These are phyloP conservation scores for Cryptococcus depauperatus DNA, from an alignment of 1,284 basidiomycete genomes.

Conservation along the genomic window DNA sequence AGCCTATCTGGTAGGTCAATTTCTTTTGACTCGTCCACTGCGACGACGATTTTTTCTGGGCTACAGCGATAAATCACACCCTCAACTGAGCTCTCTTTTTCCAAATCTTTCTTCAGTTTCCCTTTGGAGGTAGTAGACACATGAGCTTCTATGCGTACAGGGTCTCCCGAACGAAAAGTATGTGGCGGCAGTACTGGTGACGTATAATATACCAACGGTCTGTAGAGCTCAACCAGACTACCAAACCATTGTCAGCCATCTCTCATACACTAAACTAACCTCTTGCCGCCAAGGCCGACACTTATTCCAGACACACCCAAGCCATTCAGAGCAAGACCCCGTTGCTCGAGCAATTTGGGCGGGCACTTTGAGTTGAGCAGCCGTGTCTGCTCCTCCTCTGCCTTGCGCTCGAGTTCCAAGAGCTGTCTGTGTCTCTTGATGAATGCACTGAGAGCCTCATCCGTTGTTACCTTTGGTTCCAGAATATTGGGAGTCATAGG, in stretches of 20 bases:
- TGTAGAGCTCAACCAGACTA: slow-evolving; percentile 76
- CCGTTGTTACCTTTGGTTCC: slow-evolving; percentile 15
- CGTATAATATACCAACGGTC: slow-evolving; percentile 70
- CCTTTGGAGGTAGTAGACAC: slow-evolving; percentile 30
- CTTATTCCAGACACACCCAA: slow-evolving; percentile 62
- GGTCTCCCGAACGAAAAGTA: slow-evolving; percentile 71
- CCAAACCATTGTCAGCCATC: neutral
- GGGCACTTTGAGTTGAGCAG: slow-evolving; percentile 75
- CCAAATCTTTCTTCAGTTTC: slow-evolving; percentile 35
- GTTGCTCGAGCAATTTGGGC: slow-evolving; percentile 74
- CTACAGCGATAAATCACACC: slow-evolving; percentile 74
- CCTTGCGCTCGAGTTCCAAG: slow-evolving; percentile 63
- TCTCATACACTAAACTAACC: slow-evolving; percentile 49
- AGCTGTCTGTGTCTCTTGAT: slow-evolving; percentile 62
- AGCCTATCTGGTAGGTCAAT: slow-evolving; percentile 75
- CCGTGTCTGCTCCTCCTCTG: slow-evolving; percentile 72
- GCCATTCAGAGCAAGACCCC: slow-evolving; percentile 70
- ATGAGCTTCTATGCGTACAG: slow-evolving; percentile 73
- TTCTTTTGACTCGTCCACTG: slow-evolving; percentile 59
- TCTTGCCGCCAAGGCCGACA: slow-evolving; percentile 84
- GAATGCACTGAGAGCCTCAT: slow-evolving; percentile 52
- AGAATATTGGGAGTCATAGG: slow-evolving; percentile 9
- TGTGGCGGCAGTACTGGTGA: slow-evolving; percentile 70
- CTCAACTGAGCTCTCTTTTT: slow-evolving; percentile 47
- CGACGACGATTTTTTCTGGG: slow-evolving; percentile 61